phyloP scores from a whole-genome alignment of 2,329 filamentous ascomycete species.

The Orbilia blumenaviensis region DNA sequence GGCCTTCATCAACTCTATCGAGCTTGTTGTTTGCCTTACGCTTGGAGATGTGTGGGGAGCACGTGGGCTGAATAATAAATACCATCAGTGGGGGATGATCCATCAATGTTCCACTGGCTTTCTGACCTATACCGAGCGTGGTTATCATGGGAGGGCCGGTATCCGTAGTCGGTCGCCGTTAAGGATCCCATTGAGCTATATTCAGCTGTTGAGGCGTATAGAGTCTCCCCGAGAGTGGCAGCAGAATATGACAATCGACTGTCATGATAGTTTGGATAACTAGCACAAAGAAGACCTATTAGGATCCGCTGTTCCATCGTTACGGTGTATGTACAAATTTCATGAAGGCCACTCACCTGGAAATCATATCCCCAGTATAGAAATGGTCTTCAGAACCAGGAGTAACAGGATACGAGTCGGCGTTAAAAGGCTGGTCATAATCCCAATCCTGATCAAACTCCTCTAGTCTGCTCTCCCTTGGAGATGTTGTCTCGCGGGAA shows the following conservation, averaged over 20 bases:
- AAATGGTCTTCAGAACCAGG: conserved; percentile 52
- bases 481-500: conserved; percentile 27
- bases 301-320: conserved; percentile 23
- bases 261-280: conserved; percentile 47
- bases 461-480: conserved; percentile 43
- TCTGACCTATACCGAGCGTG: conserved; percentile 54
- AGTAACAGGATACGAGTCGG: conserved; percentile 44
- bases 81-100: conserved; percentile 51
- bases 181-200: conserved; percentile 51
- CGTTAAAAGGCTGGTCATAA: conserved; percentile 42
- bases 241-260: conserved; percentile 44
- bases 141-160: conserved; percentile 43
- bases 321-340: conserved; percentile 16
- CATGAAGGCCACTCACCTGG: conserved; percentile 32
- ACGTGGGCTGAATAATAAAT: conserved; percentile 54
- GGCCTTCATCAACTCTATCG: conserved; percentile 51
- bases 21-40: conserved; percentile 46
- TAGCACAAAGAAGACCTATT: conserved; percentile 21
- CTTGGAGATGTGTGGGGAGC: conserved; percentile 51
- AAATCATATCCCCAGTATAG: conserved; percentile 43
- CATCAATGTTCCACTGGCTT: conserved; percentile 53
- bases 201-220: conserved; percentile 42
- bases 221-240: conserved; percentile 46
- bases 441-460: conserved; percentile 49
- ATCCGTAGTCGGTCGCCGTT: conserved; percentile 49